phyloP scores from a whole-genome alignment of 805 yeast genomes.

The Debaryomyces prosopidis region DNA sequence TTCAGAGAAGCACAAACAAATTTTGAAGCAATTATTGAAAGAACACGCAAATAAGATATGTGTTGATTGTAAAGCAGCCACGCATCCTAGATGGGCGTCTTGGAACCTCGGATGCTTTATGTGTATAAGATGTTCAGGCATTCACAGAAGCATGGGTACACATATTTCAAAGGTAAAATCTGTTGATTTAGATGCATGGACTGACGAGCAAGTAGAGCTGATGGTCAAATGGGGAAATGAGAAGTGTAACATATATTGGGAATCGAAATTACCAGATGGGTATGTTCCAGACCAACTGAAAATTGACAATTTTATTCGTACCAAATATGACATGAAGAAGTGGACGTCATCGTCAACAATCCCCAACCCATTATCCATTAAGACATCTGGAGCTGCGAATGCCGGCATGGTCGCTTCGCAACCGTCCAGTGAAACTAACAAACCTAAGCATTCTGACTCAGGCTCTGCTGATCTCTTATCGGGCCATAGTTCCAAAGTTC shows the following conservation, averaged over 20 bases:
- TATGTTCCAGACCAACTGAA: conserved; percentile 82
- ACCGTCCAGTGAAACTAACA: not conserved
- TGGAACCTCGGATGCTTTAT: conserved; percentile 94
- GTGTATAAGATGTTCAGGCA: conserved; percentile 94
- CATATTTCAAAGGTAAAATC: conserved; percentile 92
- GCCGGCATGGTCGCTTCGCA: not conserved
- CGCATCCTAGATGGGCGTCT: conserved; percentile 97
- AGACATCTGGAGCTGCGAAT: not conserved
- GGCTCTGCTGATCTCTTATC: not conserved
- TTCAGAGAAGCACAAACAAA: conserved; percentile 62
- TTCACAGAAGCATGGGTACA: conserved; percentile 93
- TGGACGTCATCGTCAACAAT: conserved; percentile 66
- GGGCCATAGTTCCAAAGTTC: not conserved
- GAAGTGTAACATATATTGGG: conserved; percentile 83
- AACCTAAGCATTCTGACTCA: not conserved
- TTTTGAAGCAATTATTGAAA: conserved; percentile 70
- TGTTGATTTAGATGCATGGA: conserved; percentile 95
- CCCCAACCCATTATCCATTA: conserved; percentile 58
- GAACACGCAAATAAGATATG: conserved; percentile 79
- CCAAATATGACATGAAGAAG: conserved; percentile 87
- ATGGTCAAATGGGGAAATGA: conserved; percentile 88
- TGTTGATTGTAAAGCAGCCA: conserved; percentile 87
- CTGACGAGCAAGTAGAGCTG: conserved; percentile 81
- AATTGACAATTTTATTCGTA: conserved; percentile 85
- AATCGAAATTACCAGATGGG: conserved; percentile 64